These are phyloP conservation scores for Francoa sonchifolia DNA, from an alignment of 441 rosid species.

Conservation along the genomic window DNA sequence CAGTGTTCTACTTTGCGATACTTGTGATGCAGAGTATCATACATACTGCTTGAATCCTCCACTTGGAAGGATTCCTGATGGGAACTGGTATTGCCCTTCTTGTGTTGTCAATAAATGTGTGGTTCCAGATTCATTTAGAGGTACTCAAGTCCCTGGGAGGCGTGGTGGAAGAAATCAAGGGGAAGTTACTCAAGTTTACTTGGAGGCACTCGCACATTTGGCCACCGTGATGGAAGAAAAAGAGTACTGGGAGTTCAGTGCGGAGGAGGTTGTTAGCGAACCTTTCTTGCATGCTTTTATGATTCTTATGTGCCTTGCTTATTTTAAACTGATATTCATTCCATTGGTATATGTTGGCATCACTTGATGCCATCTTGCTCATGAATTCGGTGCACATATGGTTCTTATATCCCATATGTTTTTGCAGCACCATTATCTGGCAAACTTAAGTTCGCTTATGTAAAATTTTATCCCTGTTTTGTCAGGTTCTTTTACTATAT, in stretches of 20 bases:
- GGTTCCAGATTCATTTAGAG: slow-evolving; percentile 38
- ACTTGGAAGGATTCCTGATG: slow-evolving; percentile 86
- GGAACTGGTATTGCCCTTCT: slow-evolving; percentile 98
- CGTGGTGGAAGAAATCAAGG: slow-evolving; percentile 52
- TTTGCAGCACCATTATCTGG: too few species aligned
- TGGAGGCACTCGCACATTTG: slow-evolving; percentile 49
- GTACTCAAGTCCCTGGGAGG: slow-evolving; percentile 28
- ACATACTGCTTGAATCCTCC: slow-evolving; percentile 98
- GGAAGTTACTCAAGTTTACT: slow-evolving; percentile 48
- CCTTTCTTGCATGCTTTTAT: slow-evolving; percentile 6
- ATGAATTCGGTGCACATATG: neutral
- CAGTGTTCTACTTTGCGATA: slow-evolving; percentile 92
- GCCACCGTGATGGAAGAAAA: slow-evolving; percentile 62
- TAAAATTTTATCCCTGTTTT: too few species aligned
- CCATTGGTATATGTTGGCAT: slow-evolving; percentile 1
- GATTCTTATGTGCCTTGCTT: slow-evolving; percentile 5
- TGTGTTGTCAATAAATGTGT: slow-evolving; percentile 48
- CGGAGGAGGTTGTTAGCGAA: slow-evolving; percentile 58
- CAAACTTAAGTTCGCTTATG: too few species aligned
- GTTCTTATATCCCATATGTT: slow-evolving; percentile 1
- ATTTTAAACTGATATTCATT: slow-evolving; percentile 6
- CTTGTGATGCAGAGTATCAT: slow-evolving; percentile 97
- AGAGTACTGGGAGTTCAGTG: slow-evolving; percentile 73
- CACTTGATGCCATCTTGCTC: slow-evolving; percentile 6
- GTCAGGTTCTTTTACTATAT: neutral